These are phyloP conservation scores for Rhizopus stolonifer DNA, from an alignment of 371 early-diverging fungal species.

Conservation along the genomic window DNA sequence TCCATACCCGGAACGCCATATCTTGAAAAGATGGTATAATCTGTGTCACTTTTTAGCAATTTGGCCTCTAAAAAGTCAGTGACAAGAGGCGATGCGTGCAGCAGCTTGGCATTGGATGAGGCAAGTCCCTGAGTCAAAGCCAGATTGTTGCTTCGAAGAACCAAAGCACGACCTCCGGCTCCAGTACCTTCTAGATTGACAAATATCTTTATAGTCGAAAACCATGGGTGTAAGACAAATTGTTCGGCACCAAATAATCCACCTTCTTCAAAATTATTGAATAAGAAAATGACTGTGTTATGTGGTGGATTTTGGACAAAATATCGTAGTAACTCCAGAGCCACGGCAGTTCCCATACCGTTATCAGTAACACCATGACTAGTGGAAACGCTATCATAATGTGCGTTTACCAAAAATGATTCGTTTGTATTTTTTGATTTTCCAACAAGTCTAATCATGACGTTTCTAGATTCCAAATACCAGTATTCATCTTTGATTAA, in stretches of 20 bases:
- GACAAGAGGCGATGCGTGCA: slow-evolving; percentile 52
- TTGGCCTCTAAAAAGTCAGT: slow-evolving; percentile 63
- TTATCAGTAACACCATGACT: slow-evolving; percentile 83
- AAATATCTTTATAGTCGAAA: slow-evolving; percentile 65
- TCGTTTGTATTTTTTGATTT: slow-evolving; percentile 29
- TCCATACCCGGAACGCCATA: slow-evolving; percentile 68
- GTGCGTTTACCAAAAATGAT: slow-evolving; percentile 49
- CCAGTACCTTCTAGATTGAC: slow-evolving; percentile 80
- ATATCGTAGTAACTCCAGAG: slow-evolving; percentile 68
- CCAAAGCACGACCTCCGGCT: slow-evolving; percentile 69
- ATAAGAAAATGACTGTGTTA: slow-evolving; percentile 70
- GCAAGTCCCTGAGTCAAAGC: slow-evolving; percentile 41
- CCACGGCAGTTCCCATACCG: slow-evolving; percentile 72
- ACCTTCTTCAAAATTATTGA: slow-evolving; percentile 85
- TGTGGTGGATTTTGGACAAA: slow-evolving; percentile 53
- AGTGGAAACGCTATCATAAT: slow-evolving; percentile 67
- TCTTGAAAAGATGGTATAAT: slow-evolving; percentile 59
- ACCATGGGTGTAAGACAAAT: slow-evolving; percentile 77
- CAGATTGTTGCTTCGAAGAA: slow-evolving; percentile 63
- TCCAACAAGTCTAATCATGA: slow-evolving; percentile 23
- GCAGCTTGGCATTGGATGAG: slow-evolving; percentile 13
- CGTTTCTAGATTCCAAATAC: slow-evolving; percentile 50
- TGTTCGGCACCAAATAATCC: slow-evolving; percentile 70
- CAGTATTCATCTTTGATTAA: slow-evolving; percentile 49
- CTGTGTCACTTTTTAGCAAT: slow-evolving; percentile 65